phyloP scores from a whole-genome alignment of 2,329 filamentous ascomycete species.

The Trichophyton schoenleinii region DNA sequence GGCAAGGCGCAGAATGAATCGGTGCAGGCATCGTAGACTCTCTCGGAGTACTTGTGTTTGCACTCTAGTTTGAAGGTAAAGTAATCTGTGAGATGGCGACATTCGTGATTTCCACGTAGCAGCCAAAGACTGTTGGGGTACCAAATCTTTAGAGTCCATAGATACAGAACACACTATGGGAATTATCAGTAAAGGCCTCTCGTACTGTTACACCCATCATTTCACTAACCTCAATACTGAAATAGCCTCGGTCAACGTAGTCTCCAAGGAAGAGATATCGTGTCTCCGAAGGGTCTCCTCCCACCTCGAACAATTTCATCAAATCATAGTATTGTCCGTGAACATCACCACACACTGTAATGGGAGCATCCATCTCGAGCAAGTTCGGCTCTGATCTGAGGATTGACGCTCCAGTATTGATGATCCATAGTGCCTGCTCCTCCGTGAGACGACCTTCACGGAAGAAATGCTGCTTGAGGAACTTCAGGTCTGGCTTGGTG shows the following conservation, averaged over 20 bases:
- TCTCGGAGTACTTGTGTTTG: conserved; percentile 98
- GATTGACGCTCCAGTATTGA: conserved; percentile 74
- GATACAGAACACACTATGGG: conserved; percentile 72
- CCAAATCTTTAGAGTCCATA: conserved; percentile 98
- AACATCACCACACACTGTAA: conserved; percentile 95
- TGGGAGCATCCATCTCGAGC: conserved; percentile 97
- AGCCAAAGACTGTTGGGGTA: conserved; percentile 97
- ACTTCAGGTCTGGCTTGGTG: conserved; percentile 80
- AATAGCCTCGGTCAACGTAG: conserved; percentile 96
- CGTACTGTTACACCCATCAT: not conserved
- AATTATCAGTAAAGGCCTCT: conserved; percentile 19
- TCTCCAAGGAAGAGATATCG: conserved; percentile 94
- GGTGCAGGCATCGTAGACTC: conserved; percentile 93
- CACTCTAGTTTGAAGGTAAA: conserved; percentile 99
- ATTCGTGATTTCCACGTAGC: conserved; percentile 95
- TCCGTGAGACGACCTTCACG: conserved; percentile 93
- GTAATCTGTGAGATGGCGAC: conserved; percentile 96
- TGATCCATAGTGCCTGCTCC: conserved; percentile 93
- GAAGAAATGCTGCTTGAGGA: conserved; percentile 97
- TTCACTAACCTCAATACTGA: conserved; percentile 70
- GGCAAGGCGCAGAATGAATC: conserved; percentile 93
- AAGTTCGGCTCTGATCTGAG: conserved; percentile 85
- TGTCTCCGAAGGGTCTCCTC: conserved; percentile 90
- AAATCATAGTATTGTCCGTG: conserved; percentile 98
- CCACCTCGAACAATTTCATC: conserved; percentile 99